Evolutionary conservation across 2,329 filamentous ascomycete species (phyloP).

Genomic region (Graphilbum fragrans): DNA sequence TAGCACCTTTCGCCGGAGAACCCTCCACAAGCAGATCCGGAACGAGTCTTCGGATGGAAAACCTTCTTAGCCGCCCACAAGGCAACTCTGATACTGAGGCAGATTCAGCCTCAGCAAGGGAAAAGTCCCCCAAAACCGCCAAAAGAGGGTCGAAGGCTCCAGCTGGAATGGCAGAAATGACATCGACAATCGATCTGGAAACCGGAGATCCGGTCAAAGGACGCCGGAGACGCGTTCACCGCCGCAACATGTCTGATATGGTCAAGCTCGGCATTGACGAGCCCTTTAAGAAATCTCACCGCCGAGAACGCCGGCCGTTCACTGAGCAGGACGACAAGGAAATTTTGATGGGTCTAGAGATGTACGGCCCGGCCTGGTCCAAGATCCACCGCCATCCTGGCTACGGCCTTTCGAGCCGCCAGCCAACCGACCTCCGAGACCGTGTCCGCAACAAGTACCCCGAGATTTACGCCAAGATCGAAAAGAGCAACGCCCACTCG

Average conservation of each 20-base stretch:
- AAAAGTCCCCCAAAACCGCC: too few species aligned
- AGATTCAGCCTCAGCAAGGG: too few species aligned
- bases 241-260: slow-evolving; percentile 30
- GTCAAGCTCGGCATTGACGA: slow-evolving; percentile 44
- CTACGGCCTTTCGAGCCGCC: slow-evolving; percentile 44
- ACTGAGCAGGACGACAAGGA: slow-evolving; percentile 50
- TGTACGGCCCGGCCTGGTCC: slow-evolving; percentile 53
- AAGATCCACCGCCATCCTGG: slow-evolving; percentile 49
- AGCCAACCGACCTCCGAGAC: slow-evolving; percentile 52
- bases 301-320: slow-evolving; percentile 48
- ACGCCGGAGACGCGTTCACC: slow-evolving; percentile 20
- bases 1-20: too few species aligned
- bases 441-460: slow-evolving; percentile 53
- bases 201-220: slow-evolving; percentile 13
- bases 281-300: slow-evolving; percentile 49
- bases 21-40: too few species aligned
- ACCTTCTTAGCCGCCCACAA: too few species aligned
- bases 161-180: background rate
- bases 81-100: too few species aligned
- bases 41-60: too few species aligned
- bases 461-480: slow-evolving; percentile 41
- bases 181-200: background rate
- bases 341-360: slow-evolving; percentile 46
- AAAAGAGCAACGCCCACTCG: slow-evolving; percentile 38
- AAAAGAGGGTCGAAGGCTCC: too few species aligned